Conservation (phyloP, 2,329 filamentous ascomycete species). For the Tolypocladium nubicola region DNA sequence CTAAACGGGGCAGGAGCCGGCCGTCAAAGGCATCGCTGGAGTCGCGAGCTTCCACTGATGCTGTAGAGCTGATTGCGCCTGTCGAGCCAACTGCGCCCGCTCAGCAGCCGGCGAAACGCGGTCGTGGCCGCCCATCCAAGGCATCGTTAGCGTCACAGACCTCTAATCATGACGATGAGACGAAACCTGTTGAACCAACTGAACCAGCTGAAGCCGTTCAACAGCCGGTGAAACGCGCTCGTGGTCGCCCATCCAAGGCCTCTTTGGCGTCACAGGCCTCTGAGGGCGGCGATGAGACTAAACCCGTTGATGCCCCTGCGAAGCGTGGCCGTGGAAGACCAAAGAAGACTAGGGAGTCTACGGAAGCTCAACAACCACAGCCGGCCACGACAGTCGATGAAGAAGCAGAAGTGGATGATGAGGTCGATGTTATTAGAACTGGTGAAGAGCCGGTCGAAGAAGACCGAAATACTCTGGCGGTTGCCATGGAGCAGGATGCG, state of each 20-base stretch:
- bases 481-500: background rate
- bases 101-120: constrained; percentile 14
- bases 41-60: constrained; percentile 13
- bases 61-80: constrained; percentile 11
- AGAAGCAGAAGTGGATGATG: constrained; percentile 6
- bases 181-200: constrained; percentile 7
- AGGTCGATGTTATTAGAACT: background rate
- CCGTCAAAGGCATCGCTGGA: constrained; percentile 13
- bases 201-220: background rate
- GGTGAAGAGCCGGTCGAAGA: constrained; percentile 1
- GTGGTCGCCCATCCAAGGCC: constrained; percentile 21
- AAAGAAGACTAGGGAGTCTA: constrained; percentile 6
- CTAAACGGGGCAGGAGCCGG: constrained; percentile 15
- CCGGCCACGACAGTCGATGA: background rate
- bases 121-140: constrained; percentile 20
- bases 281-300: constrained; percentile 9
- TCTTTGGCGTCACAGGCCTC: constrained; percentile 15
- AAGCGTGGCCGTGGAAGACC: constrained; percentile 20
- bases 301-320: constrained; percentile 9
- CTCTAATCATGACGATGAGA: constrained; percentile 10
- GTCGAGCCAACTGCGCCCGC: background rate
- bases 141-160: constrained; percentile 14
- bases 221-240: constrained; percentile 15
- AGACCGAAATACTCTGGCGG: background rate
- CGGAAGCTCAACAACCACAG: background rate